Percentiles rank a stretch among this genome's conserved stretches.
These are phyloP conservation scores for Ascochyta fabae DNA, from an alignment of 2,329 filamentous ascomycete genomes.

Conservation along the genomic window DNA sequence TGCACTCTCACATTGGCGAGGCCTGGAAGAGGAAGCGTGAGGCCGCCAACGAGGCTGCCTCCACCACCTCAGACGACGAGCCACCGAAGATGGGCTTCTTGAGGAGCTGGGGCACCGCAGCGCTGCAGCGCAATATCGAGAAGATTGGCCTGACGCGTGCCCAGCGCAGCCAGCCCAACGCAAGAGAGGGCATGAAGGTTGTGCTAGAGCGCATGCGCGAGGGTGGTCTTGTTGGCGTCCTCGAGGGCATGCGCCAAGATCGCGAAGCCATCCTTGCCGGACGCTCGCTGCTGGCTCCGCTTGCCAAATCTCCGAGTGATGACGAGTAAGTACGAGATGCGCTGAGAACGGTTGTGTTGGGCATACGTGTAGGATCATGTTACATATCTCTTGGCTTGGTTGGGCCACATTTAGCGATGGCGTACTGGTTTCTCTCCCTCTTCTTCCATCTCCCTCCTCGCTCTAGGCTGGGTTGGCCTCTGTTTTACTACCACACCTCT, in stretches of 20 bases:
- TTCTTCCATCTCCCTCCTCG: conserved; percentile 18
- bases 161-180: conserved; percentile 78
- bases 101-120: conserved; percentile 68
- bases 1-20: conserved; percentile 75
- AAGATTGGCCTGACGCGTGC: conserved; percentile 78
- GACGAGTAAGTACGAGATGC: conserved; percentile 21
- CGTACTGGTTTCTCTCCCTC: conserved; percentile 25
- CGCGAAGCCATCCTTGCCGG: conserved; percentile 52
- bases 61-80: conserved; percentile 48
- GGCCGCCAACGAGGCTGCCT: conserved; percentile 49
- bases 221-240: conserved; percentile 71
- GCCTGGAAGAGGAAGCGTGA: conserved; percentile 60
- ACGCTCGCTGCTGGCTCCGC: conserved; percentile 21
- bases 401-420: conserved; percentile 40
- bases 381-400: conserved; percentile 19
- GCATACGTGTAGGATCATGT: conserved; percentile 5
- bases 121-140: conserved; percentile 82
- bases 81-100: conserved; percentile 62
- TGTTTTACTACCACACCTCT: conserved; percentile 25
- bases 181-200: conserved; percentile 81
- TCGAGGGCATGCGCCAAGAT: conserved; percentile 73
- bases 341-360: not conserved
- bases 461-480: conserved; percentile 14
- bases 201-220: conserved; percentile 74
- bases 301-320: conserved; percentile 18